Conservation (phyloP, 116 monocot species). For the Dioscorea cayenensis region DNA sequence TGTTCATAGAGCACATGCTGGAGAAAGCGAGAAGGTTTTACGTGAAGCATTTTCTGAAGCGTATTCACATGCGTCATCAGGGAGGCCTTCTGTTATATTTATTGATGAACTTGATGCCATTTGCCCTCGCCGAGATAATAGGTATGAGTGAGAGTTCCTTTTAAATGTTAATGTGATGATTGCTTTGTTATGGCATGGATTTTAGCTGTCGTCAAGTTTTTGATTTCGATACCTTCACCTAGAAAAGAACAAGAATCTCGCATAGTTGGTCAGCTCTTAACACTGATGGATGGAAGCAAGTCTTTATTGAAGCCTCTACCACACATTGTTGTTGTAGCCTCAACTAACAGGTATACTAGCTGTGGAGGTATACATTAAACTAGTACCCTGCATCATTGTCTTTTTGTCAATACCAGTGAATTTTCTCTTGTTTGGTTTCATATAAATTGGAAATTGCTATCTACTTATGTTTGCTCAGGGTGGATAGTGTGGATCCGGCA, state of each 20-base stretch:
- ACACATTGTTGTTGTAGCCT: constrained; percentile 79
- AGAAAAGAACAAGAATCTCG: constrained; percentile 83
- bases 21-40: constrained; percentile 77
- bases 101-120: constrained; percentile 97
- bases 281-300: constrained; percentile 83
- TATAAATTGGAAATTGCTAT: neutral
- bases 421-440: neutral
- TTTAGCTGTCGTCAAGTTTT: neutral
- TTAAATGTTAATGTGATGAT: neutral
- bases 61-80: constrained; percentile 44
- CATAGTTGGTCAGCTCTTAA: constrained; percentile 80
- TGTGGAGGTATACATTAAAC: neutral
- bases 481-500: constrained; percentile 86
- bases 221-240: neutral
- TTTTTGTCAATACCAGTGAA: neutral
- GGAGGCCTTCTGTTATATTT: constrained; percentile 88
- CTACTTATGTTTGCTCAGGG: constrained; percentile 28
- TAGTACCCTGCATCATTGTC: neutral
- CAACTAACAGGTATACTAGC: constrained; percentile 66
- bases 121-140: constrained; percentile 56
- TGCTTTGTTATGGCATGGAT: constrained; percentile 1
- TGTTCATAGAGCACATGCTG: constrained; percentile 81
- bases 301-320: constrained; percentile 42
- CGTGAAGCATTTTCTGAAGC: constrained; percentile 81
- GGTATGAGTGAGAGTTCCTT: constrained; percentile 21